Base-by-base conservation (phyloP, 106 monocot genomes). In the Narthecium ossifragum region DNA sequence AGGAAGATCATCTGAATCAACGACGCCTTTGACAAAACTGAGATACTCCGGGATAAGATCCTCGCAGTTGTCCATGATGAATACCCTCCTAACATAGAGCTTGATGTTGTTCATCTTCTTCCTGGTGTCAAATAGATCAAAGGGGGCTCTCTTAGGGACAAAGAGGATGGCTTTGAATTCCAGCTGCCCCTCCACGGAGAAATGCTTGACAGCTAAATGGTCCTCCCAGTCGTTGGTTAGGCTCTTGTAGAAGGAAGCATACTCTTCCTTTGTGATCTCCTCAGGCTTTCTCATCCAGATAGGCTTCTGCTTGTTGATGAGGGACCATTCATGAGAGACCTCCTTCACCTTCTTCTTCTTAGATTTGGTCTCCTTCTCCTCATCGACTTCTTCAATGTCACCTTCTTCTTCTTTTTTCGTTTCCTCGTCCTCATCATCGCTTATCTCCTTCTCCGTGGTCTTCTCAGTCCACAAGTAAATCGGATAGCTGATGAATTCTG, bases 81-180 rank as follows among this genome's bases (percentile, higher is more conserved):
- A 54, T 27, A 54, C 54, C 20, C 54, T 54, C 28, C 54, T 11
- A 11, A 54, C 54, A 54, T 54, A 54, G 30, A 54, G 54, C 31
- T 54, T 54, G 54, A 54, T 54, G 54, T 54, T 54, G 54, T 54
- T 54, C 54, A 54, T 54, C 54, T 54, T 54, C 54, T 54, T 54
- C 31, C 54, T 28, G 5, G 54, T 54, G 28, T 54, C 54, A 31
- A 54, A 54, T 27, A 54, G 54, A 8, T 54, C 54, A 18, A 54
- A 54, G 6, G 29, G 54, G 12, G 43, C 43, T 43, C 43, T 43
- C 10, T 13, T 43, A 4, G 43, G 43, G 17, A 43, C 43, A 43
- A 43, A 43, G 4, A 43, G 43, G 18, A 43, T 43, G 11, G 43
- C 43, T 18, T 43, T 43, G 11, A 43, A 43, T 18, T 43, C 43